Evolutionary conservation across 257 asterid genomes (phyloP), one percentile per base, ranked within the genome.

Genomic region (Plantago elongata): DNA sequence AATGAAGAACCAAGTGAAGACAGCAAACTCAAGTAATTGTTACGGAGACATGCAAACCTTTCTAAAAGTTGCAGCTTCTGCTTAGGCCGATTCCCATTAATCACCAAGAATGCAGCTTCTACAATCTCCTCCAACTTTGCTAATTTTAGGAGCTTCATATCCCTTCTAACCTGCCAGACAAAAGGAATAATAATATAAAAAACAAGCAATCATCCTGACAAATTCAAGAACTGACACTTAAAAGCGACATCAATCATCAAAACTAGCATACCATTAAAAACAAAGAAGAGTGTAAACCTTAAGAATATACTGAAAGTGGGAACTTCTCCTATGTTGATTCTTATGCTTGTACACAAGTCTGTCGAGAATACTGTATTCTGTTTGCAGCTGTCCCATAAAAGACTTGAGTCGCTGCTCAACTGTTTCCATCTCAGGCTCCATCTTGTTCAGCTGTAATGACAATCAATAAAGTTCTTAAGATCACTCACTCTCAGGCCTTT

Each of bases 61-160:
- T 93, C 97, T 77, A 89, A 68, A 65, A 83, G 85, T 77, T 84
- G 95, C 73, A 89, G 70, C 66, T 89, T 93, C 64, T 89, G 99
- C 81, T 78, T 87, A 30, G 97, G 99, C 62, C 87, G 83, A 40
- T 80, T 78, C 16, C 94, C 99, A 58, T 66, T 66, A 70, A 93
- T 80, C 58, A 93, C 90, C 45, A 78, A 65, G 69, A 87, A 87
- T 9, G 87, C 64, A 62, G 96, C 45, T 62, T 81, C 84, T 42
- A 89, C 61, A 60, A 89, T 72, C 62, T 93, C 96, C 64, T 80
- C 95, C 74, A 85, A 40, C 37, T 87, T 85, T 3, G 87, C 80
- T 47, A 67, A 78, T 75, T 79, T 84, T 67, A 93, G 67, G 76
- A 92, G 95, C 79, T 82, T 81, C 78, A 93, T 63, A 75, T 87